phyloP scores from a whole-genome alignment of 805 yeast species.

The Teunomyces panamensis region DNA sequence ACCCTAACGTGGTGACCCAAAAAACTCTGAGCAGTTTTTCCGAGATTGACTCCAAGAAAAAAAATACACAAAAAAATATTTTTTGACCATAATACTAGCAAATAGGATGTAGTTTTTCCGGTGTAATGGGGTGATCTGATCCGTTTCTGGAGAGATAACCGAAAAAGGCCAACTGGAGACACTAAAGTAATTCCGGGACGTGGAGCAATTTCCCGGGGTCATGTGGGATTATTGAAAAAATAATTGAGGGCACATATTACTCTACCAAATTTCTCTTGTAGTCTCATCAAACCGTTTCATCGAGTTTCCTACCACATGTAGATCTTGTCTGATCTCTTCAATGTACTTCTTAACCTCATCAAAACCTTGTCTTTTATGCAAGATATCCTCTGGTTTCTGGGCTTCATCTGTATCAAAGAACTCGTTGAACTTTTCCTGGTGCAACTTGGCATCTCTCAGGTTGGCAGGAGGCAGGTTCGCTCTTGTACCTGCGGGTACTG shows the following conservation, averaged over 20 bases:
- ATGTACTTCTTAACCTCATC: constrained; percentile 50
- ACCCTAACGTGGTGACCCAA: neutral
- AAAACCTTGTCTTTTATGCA: constrained; percentile 52
- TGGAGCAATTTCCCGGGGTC: neutral
- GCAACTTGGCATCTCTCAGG: constrained; percentile 24
- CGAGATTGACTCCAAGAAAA: neutral
- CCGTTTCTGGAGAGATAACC: constrained; percentile 1
- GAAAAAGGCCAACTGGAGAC: neutral
- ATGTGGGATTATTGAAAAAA: neutral
- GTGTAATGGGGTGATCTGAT: neutral
- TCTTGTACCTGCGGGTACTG: neutral
- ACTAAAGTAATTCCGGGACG: neutral
- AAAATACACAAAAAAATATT: neutral
- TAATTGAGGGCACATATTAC: neutral
- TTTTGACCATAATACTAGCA: neutral
- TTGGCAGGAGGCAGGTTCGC: neutral
- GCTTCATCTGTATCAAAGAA: constrained; percentile 20
- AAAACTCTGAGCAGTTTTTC: neutral
- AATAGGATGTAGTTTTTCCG: neutral
- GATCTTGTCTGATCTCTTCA: constrained; percentile 44
- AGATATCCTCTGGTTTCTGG: constrained; percentile 12
- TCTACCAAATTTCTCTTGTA: constrained; percentile 42
- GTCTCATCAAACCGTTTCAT: constrained; percentile 46
- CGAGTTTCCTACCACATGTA: constrained; percentile 52
- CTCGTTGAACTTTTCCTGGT: constrained; percentile 21